Conservation (phyloP, 2,329 filamentous ascomycete genomes). For the Colletotrichum horii region DNA sequence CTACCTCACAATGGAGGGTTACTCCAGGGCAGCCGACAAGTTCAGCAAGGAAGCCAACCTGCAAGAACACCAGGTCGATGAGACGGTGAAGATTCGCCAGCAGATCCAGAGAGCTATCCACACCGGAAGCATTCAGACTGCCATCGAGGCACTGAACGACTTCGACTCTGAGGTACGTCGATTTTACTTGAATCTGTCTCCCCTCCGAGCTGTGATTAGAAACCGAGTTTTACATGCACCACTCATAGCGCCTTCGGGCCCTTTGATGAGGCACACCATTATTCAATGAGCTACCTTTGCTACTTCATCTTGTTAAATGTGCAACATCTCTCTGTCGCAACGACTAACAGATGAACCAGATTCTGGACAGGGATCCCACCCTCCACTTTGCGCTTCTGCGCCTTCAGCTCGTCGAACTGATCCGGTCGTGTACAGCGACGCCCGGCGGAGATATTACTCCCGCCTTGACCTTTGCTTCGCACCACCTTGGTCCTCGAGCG, state of each 20-base stretch:
- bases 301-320: neutral
- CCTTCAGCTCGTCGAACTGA: constrained; percentile 92
- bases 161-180: constrained; percentile 84
- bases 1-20: constrained; percentile 95
- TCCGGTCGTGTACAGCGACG: constrained; percentile 73
- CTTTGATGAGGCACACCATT: constrained; percentile 88
- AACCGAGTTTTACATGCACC: constrained; percentile 95
- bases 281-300: constrained; percentile 42
- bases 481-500: constrained; percentile 85
- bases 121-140: constrained; percentile 81
- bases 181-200: constrained; percentile 14
- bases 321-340: neutral
- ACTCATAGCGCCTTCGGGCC: constrained; percentile 90
- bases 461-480: constrained; percentile 85
- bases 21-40: constrained; percentile 88
- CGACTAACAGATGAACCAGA: constrained; percentile 59
- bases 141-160: constrained; percentile 88
- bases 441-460: constrained; percentile 75
- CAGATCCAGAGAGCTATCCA: constrained; percentile 87
- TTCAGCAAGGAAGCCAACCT: constrained; percentile 96
- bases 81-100: constrained; percentile 78
- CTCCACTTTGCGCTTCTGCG: constrained; percentile 90
- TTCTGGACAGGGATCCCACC: constrained; percentile 81
- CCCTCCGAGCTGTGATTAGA: constrained; percentile 81
- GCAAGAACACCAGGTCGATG: constrained; percentile 71